A percentile compares a stretch with the other conserved stretches of the same genome.
Evolutionary conservation across 2,329 filamentous ascomycete species (phyloP).

Genomic region (Mycosphaerella sp.): DNA sequence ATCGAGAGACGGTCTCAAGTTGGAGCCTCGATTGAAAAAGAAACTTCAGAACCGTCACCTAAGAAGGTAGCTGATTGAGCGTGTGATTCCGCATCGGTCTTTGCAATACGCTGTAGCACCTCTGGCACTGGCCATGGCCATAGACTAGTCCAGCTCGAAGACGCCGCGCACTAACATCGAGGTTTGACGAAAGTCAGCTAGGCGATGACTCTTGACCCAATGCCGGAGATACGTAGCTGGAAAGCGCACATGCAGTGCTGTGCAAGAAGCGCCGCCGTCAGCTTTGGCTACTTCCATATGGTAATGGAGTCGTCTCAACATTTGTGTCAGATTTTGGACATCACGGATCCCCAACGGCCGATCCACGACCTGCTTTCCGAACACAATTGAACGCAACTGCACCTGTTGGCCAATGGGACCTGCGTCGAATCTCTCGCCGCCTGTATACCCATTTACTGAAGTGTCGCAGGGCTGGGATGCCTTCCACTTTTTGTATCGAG

Average conservation of each 20-base stretch:
- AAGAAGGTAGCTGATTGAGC: too few relatives aligned
- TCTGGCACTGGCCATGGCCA: too few relatives aligned
- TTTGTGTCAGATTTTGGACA: not conserved
- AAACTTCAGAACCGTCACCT: not conserved
- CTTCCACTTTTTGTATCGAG: conserved; percentile 5
- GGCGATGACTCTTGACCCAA: too few relatives aligned
- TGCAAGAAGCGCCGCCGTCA: not conserved
- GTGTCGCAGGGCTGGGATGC: conserved; percentile 9
- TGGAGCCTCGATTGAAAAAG: not conserved
- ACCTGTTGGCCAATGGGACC: conserved; percentile 3
- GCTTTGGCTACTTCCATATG: not conserved
- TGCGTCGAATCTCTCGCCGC: not conserved
- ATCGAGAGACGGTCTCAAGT: conserved; percentile 14
- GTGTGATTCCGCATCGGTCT: too few relatives aligned
- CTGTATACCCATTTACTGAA: not conserved
- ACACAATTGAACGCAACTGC: conserved; percentile 10
- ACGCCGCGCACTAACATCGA: too few relatives aligned
- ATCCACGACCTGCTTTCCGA: not conserved
- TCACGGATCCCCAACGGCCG: conserved; percentile 9
- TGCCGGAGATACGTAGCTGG: too few relatives aligned
- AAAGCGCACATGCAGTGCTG: not conserved
- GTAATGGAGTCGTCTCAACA: too few relatives aligned
- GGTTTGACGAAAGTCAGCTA: too few relatives aligned
- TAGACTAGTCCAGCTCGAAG: too few relatives aligned
- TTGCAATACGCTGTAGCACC: too few relatives aligned